These are phyloP conservation scores for Pyrenochaeta sp. DNA, from an alignment of 2,329 filamentous ascomycete species.

Conservation along the genomic window DNA sequence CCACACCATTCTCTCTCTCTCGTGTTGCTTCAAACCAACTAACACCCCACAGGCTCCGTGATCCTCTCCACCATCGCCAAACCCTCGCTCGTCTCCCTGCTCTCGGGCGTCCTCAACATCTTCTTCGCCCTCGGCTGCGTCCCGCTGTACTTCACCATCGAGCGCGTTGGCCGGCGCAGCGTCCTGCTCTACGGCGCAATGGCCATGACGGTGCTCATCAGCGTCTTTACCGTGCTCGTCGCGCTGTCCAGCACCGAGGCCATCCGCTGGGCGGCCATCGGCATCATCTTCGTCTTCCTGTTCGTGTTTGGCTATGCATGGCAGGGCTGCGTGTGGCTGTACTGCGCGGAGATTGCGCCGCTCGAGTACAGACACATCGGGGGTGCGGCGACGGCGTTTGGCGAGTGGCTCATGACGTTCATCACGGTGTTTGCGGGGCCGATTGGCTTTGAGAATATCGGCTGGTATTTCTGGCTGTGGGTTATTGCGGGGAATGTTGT, in stretches of 20 bases:
- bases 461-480: slow-evolving; percentile 20
- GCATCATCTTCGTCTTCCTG: slow-evolving; percentile 20
- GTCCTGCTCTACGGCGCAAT: slow-evolving; percentile 16
- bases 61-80: slow-evolving; percentile 13
- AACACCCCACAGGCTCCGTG: slow-evolving; percentile 6
- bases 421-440: slow-evolving; percentile 18
- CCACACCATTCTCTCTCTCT: not conserved
- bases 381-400: slow-evolving; percentile 12
- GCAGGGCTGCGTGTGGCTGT: slow-evolving; percentile 21
- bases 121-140: slow-evolving; percentile 21
- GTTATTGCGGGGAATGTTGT: slow-evolving; percentile 10
- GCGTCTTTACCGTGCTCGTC: slow-evolving; percentile 18
- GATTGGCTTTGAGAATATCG: slow-evolving; percentile 13
- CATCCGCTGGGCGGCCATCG: slow-evolving; percentile 20
- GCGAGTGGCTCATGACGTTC: slow-evolving; percentile 20
- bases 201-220: slow-evolving; percentile 13
- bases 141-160: slow-evolving; percentile 21
- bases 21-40: not conserved
- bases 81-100: slow-evolving; percentile 12
- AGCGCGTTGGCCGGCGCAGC: slow-evolving; percentile 16
- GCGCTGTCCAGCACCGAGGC: slow-evolving; percentile 5
- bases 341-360: slow-evolving; percentile 18
- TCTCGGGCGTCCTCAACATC: slow-evolving; percentile 17
- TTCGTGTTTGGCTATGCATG: slow-evolving; percentile 23
- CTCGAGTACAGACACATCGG: slow-evolving; percentile 16